Base-by-base conservation (phyloP, 768 basidiomycete species). In the Favolaschia claudopus region DNA sequence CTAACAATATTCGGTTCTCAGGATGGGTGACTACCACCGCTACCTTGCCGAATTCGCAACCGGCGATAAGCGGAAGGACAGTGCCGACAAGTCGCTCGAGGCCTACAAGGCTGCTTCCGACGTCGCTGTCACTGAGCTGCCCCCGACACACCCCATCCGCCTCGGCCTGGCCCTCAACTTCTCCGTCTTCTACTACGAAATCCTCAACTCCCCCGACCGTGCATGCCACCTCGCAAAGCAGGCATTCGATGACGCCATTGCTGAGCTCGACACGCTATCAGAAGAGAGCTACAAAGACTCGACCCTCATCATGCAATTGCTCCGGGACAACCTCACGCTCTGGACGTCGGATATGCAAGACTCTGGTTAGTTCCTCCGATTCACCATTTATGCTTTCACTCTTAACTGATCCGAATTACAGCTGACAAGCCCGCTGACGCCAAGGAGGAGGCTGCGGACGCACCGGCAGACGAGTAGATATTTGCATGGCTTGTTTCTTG, bases 231-330 rank as follows among this genome's bases (percentile, higher is more conserved):
- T 98, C 67, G 96, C 96, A 76, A 99, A 99, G 83, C 95, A 97
- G 78, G 96, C 96, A 8, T 99, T 99, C 77, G 96, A 98, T 64
- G 96, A 98, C 76, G 96, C 96, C 42, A 98, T 99, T 74, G 95
- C 96, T 67, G 96, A 99, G 81, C 93, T 98, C 71, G 96, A 99
- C 83, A 98, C 96, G 22, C 88, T 99, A 53, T 95, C 93, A 69
- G 96, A 98, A 81, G 96, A 98, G 85, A 92, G 90, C 77, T 98
- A 99, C 91, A 97, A 98, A 84, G 96, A 98, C 78, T 97, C 95
- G 58, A 99, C 96, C 36, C 82, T 98, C 67, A 96, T 96, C 78
- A 92, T 94, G 91, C 96, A 98, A 78, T 82, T 98, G 63, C 87
- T 98, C 74, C 89, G 95, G 72, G 96, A 98, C 77, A 98, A 98